A percentile compares a stretch with the other conserved stretches of the same genome.
These are phyloP conservation scores for Bryoerythrophyllum caledonicum DNA, from an alignment of 225 moss, liverwort and hornwort genomes.

Conservation along the genomic window DNA sequence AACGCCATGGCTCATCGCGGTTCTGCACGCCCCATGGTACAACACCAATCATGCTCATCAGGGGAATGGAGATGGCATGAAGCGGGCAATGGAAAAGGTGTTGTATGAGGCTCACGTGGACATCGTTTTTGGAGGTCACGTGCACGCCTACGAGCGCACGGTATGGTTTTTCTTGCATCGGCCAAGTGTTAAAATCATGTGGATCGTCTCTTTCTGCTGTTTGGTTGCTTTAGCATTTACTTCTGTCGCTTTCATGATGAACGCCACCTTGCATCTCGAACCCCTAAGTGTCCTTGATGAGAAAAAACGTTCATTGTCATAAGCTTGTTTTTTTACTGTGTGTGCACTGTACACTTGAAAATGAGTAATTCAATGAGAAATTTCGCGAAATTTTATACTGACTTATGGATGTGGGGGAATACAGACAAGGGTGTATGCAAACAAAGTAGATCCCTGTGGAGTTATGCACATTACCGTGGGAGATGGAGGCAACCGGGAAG, in stretches of 20 bases:
- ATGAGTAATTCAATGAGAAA: not conserved
- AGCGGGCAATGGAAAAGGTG: conserved; percentile 50
- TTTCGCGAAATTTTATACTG: too few species aligned
- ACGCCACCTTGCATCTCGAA: too few species aligned
- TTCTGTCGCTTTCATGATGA: too few species aligned
- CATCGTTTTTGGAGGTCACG: conserved; percentile 61
- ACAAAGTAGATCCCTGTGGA: conserved; percentile 55
- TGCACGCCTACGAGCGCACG: conserved; percentile 80
- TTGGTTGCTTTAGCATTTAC: conserved; percentile 8
- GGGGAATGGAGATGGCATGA: conserved; percentile 68
- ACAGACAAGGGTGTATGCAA: conserved; percentile 41
- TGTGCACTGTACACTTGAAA: too few species aligned
- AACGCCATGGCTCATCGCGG: conserved; percentile 71
- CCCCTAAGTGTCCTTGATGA: too few species aligned
- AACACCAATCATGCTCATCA: conserved; percentile 77
- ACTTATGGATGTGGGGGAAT: conserved; percentile 10
- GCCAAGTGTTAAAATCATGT: not conserved
- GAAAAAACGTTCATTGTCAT: too few species aligned
- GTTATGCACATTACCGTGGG: conserved; percentile 71
- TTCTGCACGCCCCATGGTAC: conserved; percentile 79
- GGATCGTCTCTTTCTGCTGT: not conserved
- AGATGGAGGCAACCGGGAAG: conserved; percentile 79
- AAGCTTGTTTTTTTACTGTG: too few species aligned
- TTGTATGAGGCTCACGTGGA: conserved; percentile 60
- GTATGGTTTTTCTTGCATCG: conserved; percentile 34